Conservation (phyloP, 164 flowering plant species). For the Nelumbo lutea region DNA sequence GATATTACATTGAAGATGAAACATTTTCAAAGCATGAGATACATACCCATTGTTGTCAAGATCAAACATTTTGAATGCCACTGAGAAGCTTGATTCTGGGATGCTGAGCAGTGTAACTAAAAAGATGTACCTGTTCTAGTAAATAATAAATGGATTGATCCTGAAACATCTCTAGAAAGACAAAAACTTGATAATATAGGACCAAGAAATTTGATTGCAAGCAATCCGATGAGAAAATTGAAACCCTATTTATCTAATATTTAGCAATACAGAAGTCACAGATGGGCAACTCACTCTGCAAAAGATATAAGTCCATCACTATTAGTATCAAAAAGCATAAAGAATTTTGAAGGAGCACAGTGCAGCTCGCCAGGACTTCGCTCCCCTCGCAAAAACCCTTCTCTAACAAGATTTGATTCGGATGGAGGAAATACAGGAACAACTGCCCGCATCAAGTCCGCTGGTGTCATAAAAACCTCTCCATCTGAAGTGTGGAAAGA, state of each 20-base stretch:
- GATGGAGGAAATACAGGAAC: constrained; percentile 98
- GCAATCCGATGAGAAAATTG: background rate
- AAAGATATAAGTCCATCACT: constrained; percentile 86
- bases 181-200: background rate
- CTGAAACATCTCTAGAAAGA: background rate
- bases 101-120: constrained; percentile 89
- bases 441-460: constrained; percentile 91
- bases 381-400: constrained; percentile 81
- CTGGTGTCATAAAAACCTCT: constrained; percentile 80
- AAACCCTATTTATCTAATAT: background rate
- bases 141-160: constrained; percentile 4
- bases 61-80: constrained; percentile 97
- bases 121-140: constrained; percentile 74
- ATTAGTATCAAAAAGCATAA: constrained; percentile 88
- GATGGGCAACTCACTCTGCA: constrained; percentile 61
- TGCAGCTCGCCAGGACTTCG: constrained; percentile 52
- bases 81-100: constrained; percentile 86
- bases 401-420: constrained; percentile 69
- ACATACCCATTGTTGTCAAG: constrained; percentile 70
- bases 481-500: constrained; percentile 48
- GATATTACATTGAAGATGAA: background rate
- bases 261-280: background rate
- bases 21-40: background rate
- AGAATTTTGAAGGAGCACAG: constrained; percentile 68
- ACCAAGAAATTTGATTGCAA: background rate